These are phyloP conservation scores for Ambrosia hybrid DNA, from an alignment of 140 eudicot genomes.

Conservation along the genomic window DNA sequence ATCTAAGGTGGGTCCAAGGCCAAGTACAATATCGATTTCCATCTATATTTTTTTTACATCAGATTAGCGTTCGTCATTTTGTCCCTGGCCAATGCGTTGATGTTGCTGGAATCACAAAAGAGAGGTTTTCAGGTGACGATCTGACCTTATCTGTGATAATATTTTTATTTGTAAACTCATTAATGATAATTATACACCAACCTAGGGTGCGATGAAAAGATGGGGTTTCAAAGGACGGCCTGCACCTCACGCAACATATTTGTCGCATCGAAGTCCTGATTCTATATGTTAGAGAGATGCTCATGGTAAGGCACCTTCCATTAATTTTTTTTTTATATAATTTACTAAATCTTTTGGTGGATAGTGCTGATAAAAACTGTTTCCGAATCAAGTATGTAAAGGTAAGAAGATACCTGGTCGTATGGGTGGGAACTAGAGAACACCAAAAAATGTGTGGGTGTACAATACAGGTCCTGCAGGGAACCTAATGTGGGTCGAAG, in stretches of 20 bases:
- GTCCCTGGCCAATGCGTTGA: constrained; percentile 93
- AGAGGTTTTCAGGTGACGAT: constrained; percentile 92
- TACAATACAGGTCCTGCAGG: constrained; percentile 91
- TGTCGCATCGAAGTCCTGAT: constrained; percentile 79
- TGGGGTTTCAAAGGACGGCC: constrained; percentile 62
- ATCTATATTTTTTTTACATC: neutral
- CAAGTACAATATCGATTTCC: constrained; percentile 53
- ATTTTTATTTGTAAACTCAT: neutral
- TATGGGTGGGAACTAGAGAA: constrained; percentile 86
- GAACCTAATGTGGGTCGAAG: constrained; percentile 93
- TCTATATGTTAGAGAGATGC: constrained; percentile 97
- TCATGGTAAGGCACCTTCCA: constrained; percentile 66
- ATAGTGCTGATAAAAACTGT: neutral
- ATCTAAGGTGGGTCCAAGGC: constrained; percentile 95
- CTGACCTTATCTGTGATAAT: neutral
- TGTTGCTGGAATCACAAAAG: constrained; percentile 83
- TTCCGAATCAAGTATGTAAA: constrained; percentile 60
- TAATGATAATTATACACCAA: constrained; percentile 18
- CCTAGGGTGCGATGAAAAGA: constrained; percentile 95
- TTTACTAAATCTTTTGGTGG: neutral
- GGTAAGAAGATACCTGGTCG: constrained; percentile 97
- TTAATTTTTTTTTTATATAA: neutral
- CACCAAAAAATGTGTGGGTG: constrained; percentile 90
- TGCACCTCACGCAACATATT: constrained; percentile 86
- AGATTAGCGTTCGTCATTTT: constrained; percentile 85